A percentile compares a stretch with the other conserved stretches of the same genome.
These are phyloP conservation scores for Fusarium devonianum DNA, from an alignment of 2,329 filamentous ascomycete genomes.

Conservation along the genomic window DNA sequence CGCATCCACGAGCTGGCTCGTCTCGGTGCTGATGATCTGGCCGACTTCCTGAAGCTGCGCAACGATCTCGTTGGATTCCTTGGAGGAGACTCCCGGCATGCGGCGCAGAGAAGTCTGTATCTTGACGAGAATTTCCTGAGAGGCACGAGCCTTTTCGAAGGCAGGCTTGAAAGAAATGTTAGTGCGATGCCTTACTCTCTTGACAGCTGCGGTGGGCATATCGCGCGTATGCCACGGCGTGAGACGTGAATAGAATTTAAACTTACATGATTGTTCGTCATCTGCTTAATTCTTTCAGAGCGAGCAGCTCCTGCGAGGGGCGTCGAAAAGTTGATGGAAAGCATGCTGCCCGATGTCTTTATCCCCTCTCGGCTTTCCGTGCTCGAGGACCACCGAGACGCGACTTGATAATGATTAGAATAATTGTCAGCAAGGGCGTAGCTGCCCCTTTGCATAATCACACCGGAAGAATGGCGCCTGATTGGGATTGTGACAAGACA, in stretches of 20 bases:
- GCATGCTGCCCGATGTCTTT: constrained; percentile 40
- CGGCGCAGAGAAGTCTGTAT: constrained; percentile 50
- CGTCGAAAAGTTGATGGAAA: constrained; percentile 51
- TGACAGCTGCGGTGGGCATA: too few species aligned
- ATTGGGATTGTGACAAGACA: not conserved
- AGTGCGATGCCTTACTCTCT: not conserved
- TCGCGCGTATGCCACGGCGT: too few species aligned
- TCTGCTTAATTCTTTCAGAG: constrained; percentile 48
- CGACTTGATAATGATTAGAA: constrained; percentile 13
- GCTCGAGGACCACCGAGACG: constrained; percentile 32
- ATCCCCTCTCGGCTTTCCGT: constrained; percentile 18
- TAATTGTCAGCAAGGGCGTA: constrained; percentile 10
- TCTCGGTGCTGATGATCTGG: constrained; percentile 49
- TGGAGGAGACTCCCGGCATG: constrained; percentile 49
- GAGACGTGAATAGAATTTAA: too few species aligned
- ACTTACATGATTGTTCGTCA: constrained; percentile 51
- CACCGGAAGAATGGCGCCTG: constrained; percentile 1
- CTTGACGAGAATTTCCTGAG: constrained; percentile 49
- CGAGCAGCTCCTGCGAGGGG: constrained; percentile 49
- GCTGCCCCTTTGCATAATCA: constrained; percentile 23
- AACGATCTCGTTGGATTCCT: constrained; percentile 47
- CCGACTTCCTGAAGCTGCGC: constrained; percentile 48
- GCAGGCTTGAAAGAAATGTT: constrained; percentile 41
- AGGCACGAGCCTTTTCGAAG: constrained; percentile 44
- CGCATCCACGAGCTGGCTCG: constrained; percentile 49